These are phyloP conservation scores for Fusarium neocosmosporiellum DNA, from an alignment of 2,329 filamentous ascomycete genomes.

Conservation along the genomic window DNA sequence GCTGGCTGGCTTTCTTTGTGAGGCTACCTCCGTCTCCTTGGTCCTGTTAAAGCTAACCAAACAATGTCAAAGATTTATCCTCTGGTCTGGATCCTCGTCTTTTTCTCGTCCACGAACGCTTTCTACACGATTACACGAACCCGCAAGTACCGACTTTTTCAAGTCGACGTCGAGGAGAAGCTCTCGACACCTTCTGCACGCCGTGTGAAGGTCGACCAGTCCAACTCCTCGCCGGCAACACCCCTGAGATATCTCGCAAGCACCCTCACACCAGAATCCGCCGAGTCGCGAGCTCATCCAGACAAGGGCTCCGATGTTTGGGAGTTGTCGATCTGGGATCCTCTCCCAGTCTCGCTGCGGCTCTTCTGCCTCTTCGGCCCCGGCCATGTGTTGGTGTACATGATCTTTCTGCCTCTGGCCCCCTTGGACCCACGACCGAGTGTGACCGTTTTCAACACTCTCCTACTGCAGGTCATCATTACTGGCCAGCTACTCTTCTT, in stretches of 20 bases:
- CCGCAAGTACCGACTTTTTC: slow-evolving; percentile 91
- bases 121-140: slow-evolving; percentile 84
- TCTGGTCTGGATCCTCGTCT: slow-evolving; percentile 75
- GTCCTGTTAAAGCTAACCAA: slow-evolving; percentile 18
- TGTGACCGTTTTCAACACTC: slow-evolving; percentile 83
- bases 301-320: slow-evolving; percentile 88
- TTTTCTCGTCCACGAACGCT: slow-evolving; percentile 79
- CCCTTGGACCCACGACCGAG: slow-evolving; percentile 83
- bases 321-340: slow-evolving; percentile 95
- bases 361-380: slow-evolving; percentile 94
- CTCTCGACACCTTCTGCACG: slow-evolving; percentile 87
- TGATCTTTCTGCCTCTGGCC: slow-evolving; percentile 84
- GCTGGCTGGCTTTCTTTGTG: slow-evolving; percentile 72
- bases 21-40: slow-evolving; percentile 43
- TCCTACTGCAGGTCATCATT: slow-evolving; percentile 80
- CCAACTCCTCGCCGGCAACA: slow-evolving; percentile 75
- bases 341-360: slow-evolving; percentile 82
- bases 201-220: slow-evolving; percentile 84
- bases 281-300: slow-evolving; percentile 86
- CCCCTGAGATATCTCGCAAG: slow-evolving; percentile 80
- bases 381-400: slow-evolving; percentile 90
- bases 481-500: slow-evolving; percentile 82
- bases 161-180: slow-evolving; percentile 80
- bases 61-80: slow-evolving; percentile 67
- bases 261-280: slow-evolving; percentile 74